Percentiles rank a stretch among this genome's conserved stretches.
These are phyloP conservation scores for Paraphaeosphaeria minitans DNA, from an alignment of 2,329 filamentous ascomycete genomes.

Conservation along the genomic window DNA sequence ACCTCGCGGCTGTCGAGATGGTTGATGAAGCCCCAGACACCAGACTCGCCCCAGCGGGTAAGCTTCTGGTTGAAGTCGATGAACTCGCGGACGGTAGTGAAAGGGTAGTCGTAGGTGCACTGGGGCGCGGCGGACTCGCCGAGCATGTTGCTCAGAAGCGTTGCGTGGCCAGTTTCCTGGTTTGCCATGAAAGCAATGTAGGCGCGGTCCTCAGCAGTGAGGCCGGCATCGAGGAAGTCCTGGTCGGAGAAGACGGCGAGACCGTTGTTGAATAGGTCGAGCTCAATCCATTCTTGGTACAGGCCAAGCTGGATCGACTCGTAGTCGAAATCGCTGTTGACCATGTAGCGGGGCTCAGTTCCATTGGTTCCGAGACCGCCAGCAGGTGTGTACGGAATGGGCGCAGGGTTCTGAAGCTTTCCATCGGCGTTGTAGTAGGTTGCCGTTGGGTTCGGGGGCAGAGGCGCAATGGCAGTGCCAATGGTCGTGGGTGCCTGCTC, in stretches of 20 bases:
- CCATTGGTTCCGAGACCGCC: conserved; percentile 81
- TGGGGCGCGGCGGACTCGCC: conserved; percentile 71
- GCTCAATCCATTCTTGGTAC: conserved; percentile 84
- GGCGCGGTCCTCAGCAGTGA: conserved; percentile 71
- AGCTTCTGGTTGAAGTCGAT: conserved; percentile 85
- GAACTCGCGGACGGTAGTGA: conserved; percentile 73
- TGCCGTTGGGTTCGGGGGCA: conserved; percentile 64
- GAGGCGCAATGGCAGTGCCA: conserved; percentile 62
- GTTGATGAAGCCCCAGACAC: conserved; percentile 79
- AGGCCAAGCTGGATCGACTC: conserved; percentile 75
- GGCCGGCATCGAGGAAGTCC: conserved; percentile 71
- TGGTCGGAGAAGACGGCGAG: conserved; percentile 69
- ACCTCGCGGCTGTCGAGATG: conserved; percentile 79
- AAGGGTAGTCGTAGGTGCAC: conserved; percentile 84
- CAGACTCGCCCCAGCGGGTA: conserved; percentile 79
- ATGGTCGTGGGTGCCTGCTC: conserved; percentile 61
- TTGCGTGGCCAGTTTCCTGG: conserved; percentile 79
- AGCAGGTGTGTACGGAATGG: conserved; percentile 72
- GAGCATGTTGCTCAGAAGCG: conserved; percentile 77
- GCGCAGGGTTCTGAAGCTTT: conserved; percentile 67
- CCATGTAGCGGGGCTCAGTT: conserved; percentile 74
- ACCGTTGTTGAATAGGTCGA: conserved; percentile 81
- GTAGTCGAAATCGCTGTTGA: conserved; percentile 82
- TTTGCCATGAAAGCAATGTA: conserved; percentile 78
- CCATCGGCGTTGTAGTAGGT: conserved; percentile 76